Evolutionary conservation across 495 filamentous ascomycete species (phyloP).

Genomic region (Penicillium malachiteum): DNA sequence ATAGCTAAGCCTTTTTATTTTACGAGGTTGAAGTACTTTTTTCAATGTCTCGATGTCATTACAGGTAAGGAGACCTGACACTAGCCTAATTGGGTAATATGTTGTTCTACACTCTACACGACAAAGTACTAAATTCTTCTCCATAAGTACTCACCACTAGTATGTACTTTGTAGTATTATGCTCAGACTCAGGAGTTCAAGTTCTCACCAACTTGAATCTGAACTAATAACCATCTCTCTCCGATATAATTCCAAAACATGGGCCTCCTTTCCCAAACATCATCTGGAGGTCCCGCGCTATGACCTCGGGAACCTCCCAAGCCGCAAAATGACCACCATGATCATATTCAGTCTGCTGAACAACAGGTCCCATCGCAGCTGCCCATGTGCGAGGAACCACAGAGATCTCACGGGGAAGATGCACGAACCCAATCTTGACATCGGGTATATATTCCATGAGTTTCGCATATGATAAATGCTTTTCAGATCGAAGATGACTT

Average conservation of each 20-base stretch:
- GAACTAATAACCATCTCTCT: constrained; percentile 27
- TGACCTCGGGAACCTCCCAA: constrained; percentile 53
- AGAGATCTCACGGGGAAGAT: constrained; percentile 53
- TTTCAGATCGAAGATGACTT: constrained; percentile 14
- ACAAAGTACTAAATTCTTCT: no score
- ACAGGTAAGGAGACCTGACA: no score
- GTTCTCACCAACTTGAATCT: no score
- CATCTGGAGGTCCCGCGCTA: constrained; percentile 52
- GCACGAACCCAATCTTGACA: constrained; percentile 54
- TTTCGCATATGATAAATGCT: constrained; percentile 10
- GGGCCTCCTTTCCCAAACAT: constrained; percentile 54
- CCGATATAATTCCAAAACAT: constrained; percentile 31
- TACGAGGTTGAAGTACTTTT: no score
- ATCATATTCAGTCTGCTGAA: constrained; percentile 51
- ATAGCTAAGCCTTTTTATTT: not conserved
- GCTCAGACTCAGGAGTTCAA: no score
- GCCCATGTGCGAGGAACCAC: constrained; percentile 52
- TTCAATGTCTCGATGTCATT: no score
- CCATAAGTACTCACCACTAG: no score
- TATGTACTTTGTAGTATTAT: no score
- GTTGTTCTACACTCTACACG: no score
- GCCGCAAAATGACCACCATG: constrained; percentile 65
- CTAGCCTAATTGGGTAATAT: no score
- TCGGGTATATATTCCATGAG: constrained; percentile 18
- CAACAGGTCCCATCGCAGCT: constrained; percentile 50